phyloP scores from a whole-genome alignment of 2,329 filamentous ascomycete genomes.

The Botrytis galanthina region DNA sequence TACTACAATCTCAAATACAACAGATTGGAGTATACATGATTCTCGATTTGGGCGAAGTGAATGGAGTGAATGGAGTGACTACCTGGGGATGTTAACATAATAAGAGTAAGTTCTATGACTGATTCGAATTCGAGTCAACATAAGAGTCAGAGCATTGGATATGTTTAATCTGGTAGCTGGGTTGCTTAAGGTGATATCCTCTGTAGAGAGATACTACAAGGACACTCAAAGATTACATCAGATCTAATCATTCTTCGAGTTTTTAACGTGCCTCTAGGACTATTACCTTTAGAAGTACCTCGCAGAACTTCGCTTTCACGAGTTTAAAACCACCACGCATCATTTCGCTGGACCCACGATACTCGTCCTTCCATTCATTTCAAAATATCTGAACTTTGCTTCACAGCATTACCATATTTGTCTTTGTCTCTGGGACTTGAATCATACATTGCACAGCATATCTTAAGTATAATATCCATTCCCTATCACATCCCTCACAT shows the following conservation, averaged over 20 bases:
- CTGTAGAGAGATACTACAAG: background rate
- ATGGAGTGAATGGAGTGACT: background rate
- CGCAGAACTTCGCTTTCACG: background rate
- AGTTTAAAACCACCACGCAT: background rate
- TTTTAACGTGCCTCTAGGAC: background rate
- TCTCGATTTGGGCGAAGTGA: background rate
- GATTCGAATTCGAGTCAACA: background rate
- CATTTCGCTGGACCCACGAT: accelerated
- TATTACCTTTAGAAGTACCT: background rate
- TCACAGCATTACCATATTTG: background rate
- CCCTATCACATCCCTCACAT: background rate
- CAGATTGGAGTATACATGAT: background rate
- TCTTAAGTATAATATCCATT: background rate
- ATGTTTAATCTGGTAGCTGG: background rate
- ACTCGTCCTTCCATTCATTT: background rate
- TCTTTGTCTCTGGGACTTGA: background rate
- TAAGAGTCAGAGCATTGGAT: background rate
- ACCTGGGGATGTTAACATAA: background rate
- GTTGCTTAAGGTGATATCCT: background rate
- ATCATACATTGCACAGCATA: background rate
- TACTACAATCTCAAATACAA: background rate
- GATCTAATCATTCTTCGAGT: background rate
- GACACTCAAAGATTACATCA: background rate
- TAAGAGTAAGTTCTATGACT: background rate
- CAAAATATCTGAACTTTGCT: background rate